Evolutionary conservation across 2,329 filamentous ascomycete genomes (phyloP), one percentile per base, ranked within the genome.

Genomic region (Venturia oleaginea): DNA sequence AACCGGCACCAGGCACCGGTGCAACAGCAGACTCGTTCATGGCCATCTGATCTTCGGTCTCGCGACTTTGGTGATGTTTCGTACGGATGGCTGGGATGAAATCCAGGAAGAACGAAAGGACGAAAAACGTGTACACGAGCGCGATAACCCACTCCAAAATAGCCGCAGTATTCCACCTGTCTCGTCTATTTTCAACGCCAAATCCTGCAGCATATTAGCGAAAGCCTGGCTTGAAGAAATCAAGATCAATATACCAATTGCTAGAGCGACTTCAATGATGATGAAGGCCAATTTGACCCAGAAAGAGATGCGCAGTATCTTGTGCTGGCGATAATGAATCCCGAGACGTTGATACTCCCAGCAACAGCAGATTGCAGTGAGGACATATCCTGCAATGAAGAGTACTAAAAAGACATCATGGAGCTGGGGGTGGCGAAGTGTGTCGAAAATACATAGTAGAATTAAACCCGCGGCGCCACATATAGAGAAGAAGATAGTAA

Each of bases 211-310:
- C 22, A 2, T 7, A 22, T 57, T 34, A 57, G 51, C 30, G 4
- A 34, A 11, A 17, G 10, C 43, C 46, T 24, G 7, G 51, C 19
- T 13, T 22, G 17, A 13, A 40, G 13, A 34, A 48, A 65, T 30
- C 66, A 64, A 27, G 17, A 62, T 27, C 48, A 30, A 27, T 30
- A 55, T 67, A 75, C 79, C 54, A 71, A 92, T 80, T 67, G 84
- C 86, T 10, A 99, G 84, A 22, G 75, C 78, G 46, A 96, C 70
- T 74, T 97, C 92, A 70, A 93, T 72, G 65, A 97, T 71, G 73
- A 97, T 88, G 76, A 99, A 97, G 65, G 75, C 68, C 34, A 96
- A 82, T 77, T 99, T 99, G 72, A 94, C 81, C 84, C 87, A 92
- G 80, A 97, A 97, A 65, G 89, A 94, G 66, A 82, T 75, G 59